A percentile compares a stretch with the other conserved stretches of the same genome.
phyloP scores from a whole-genome alignment of 257 asterid species.

The Dorcoceras hygrometricum region DNA sequence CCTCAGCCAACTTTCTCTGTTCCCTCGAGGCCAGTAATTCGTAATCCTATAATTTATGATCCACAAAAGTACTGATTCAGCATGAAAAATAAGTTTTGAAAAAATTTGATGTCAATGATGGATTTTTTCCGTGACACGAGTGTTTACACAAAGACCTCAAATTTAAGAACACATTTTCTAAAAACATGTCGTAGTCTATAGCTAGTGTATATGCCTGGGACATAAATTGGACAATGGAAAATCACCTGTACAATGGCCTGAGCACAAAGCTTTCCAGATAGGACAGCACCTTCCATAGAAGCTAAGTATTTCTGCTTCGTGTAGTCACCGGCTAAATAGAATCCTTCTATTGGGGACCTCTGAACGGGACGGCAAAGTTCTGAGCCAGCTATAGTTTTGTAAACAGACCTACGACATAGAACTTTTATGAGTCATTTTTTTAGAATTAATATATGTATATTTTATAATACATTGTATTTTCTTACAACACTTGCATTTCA shows the following conservation, averaged over 20 bases:
- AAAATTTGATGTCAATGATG: too few relatives aligned
- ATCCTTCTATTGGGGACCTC: slow-evolving; percentile 81
- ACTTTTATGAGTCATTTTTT: slow-evolving; percentile 7
- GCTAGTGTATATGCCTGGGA: not conserved
- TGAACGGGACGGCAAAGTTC: slow-evolving; percentile 95
- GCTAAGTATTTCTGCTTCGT: slow-evolving; percentile 98
- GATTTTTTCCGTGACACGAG: too few relatives aligned
- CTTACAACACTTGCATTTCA: too few relatives aligned
- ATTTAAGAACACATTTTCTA: not conserved
- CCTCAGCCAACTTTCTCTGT: slow-evolving; percentile 43
- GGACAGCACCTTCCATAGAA: slow-evolving; percentile 98
- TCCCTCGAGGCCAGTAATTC: slow-evolving; percentile 50
- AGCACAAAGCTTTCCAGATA: slow-evolving; percentile 95
- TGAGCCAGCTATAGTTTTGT: slow-evolving; percentile 87
- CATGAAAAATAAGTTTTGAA: too few relatives aligned
- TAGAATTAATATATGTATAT: too few relatives aligned
- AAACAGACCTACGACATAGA: slow-evolving; percentile 64
- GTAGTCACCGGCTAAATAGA: slow-evolving; percentile 95
- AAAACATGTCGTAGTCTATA: too few relatives aligned
- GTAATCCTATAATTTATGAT: slow-evolving; percentile 46
- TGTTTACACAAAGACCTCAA: not conserved
- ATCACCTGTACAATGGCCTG: slow-evolving; percentile 89
- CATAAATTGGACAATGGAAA: slow-evolving; percentile 10
- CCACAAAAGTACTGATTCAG: not conserved
- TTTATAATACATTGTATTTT: too few relatives aligned